Evolutionary conservation across 139 green algal genomes (phyloP), one percentile per base, ranked within the genome.

Genomic region (Diplosphaera chodatii): DNA sequence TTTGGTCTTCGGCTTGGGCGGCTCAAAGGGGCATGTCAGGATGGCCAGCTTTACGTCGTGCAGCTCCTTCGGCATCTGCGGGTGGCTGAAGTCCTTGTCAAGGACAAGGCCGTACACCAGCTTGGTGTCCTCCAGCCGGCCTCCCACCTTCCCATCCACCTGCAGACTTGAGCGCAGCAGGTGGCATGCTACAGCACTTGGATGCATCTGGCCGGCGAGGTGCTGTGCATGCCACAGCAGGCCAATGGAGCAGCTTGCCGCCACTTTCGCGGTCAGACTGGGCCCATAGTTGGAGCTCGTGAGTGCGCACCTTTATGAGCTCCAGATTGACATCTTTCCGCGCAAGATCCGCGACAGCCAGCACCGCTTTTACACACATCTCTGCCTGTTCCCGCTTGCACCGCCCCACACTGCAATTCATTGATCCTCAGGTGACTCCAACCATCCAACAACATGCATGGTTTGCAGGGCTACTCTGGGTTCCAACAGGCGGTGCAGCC

Each of bases 1-100:
- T 90, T 99, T 99, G 67, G 94, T 99, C 87, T 99, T 99, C 62
- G 96, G 96, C 92, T 98, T 99, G 15, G 96, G 96, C 0, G 96
- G 93, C 91, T 99, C 96, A 79, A 99, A 99, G 30, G 96, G 94
- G 78, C 96, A 99, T 1, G 96, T 99, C 20, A 99, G 84, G 78
- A 99, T 98, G 62, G 96, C 96, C 30, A 99, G 94, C 75, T 95
- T 95, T 3, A 94, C 94, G 73, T 98, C 84, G 15, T 90, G 74
- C 33, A 96, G 84, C 23, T 85, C 27, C 74, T 96, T 96, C 55
- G 83, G 80, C 91, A 96, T 96, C 74, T 92, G 79, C 15, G 96
- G 95, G 86, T 99, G 96, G 70, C 82, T 93, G 84, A 99, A 96
- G 70, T 99, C 96, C 86, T 99, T 99, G 87, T 99, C 96, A 25